Evolutionary conservation across 495 filamentous ascomycete genomes (phyloP).

Genomic region (Tuber calosporum): DNA sequence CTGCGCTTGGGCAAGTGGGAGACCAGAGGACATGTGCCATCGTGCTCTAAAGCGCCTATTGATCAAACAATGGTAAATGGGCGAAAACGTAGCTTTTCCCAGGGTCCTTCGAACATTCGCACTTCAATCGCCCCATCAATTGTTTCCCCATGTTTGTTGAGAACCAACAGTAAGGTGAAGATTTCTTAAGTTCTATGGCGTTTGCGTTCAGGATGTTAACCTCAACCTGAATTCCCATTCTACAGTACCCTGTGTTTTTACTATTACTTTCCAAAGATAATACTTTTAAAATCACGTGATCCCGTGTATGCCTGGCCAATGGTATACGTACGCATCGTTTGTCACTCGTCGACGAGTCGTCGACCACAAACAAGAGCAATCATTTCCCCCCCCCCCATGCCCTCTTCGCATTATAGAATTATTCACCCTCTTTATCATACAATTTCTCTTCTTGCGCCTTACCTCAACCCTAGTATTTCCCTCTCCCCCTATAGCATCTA

Average conservation of each 20-base stretch:
- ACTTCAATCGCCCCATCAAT: background rate
- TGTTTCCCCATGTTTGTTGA: background rate
- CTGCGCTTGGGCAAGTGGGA: background rate
- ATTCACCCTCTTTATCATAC: background rate
- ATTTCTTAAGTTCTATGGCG: background rate
- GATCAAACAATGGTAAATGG: background rate
- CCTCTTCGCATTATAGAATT: background rate
- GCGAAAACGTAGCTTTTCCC: background rate
- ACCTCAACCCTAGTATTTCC: background rate
- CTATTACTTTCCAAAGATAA: background rate
- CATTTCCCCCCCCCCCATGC: background rate
- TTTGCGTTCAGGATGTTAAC: background rate
- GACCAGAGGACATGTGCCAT: background rate
- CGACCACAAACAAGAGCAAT: background rate
- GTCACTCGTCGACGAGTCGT: background rate
- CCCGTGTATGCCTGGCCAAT: background rate
- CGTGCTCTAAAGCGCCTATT: background rate
- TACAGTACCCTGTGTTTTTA: background rate
- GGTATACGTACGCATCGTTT: background rate
- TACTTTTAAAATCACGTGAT: background rate
- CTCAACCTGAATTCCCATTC: background rate
- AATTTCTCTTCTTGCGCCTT: slow-evolving; percentile 12
- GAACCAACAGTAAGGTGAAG: background rate
- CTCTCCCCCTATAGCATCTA: background rate
- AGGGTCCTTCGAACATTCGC: background rate